Base-by-base conservation (phyloP, 306 rosid genomes). In the Medicago truncatula region DNA sequence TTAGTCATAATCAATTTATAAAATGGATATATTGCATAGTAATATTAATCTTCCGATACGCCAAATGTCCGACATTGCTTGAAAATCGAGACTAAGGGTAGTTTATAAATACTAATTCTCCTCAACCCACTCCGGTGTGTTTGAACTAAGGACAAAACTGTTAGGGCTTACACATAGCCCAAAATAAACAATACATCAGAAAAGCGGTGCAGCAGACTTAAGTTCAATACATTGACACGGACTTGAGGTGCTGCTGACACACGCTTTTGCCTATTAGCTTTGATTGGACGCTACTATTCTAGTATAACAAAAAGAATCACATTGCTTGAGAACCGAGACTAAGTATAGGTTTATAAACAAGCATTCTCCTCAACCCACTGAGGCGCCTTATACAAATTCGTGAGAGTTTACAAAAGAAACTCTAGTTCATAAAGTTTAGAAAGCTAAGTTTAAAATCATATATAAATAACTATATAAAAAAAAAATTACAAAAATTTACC, bases 401-500 rank as follows among this genome's bases (percentile, higher is more conserved):
- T 52, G 3, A 52, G 11, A 16, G 21, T 9, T 16, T 52, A 52
- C 5, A 52, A 57, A 57, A 57, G 62, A 18, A 80, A 64, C 14
- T 67, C 50, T 31, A 20, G 34, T 15, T 36, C 36, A 34, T 25
- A 41, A 20, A 17, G 20, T 41, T 28, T 31, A 67, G 43, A 25
- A 78, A 62, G 10, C 13, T 20, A 80, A n/a, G 59, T 9, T 16
- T 62, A 80, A 28, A 57, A 16, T 47, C 40, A 46, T 7, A 10
- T 31, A 14, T 34, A 44, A 41, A 15, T n/a, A 34, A 34, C 5
- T 5, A 31, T 31, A 7, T 4, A 20, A 56, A 9, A 53, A 18
- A 7, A 34, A 34, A 7, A 34, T 4, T 1, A 25, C 49, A 81
- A 74, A 78, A 0, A 3, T 83, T 1, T 66, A 95, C 98, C 97